Percentiles rank a stretch among this genome's conserved stretches.
phyloP scores from a whole-genome alignment of 495 filamentous ascomycete genomes.

The Clohesyomyces aquaticus region DNA sequence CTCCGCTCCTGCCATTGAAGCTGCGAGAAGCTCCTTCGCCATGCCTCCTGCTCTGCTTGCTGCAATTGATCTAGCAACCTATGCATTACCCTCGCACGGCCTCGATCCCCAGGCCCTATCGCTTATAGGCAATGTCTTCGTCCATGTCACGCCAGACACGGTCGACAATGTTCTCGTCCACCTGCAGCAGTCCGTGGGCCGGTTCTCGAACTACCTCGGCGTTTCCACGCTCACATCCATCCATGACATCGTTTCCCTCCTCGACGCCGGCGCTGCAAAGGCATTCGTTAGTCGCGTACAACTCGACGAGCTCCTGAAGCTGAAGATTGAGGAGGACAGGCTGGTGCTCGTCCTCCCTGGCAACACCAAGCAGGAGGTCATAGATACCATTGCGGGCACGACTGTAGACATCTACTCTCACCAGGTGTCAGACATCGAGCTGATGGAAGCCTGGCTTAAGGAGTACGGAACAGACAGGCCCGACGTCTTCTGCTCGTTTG shows the following conservation, averaged over 20 bases:
- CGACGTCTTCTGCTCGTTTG: conserved; percentile 54
- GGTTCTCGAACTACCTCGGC: conserved; percentile 74
- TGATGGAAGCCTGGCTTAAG: conserved; percentile 50
- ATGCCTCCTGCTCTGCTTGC: conserved; percentile 51
- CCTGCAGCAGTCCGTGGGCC: conserved; percentile 66
- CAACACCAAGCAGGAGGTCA: conserved; percentile 56
- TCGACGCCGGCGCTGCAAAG: conserved; percentile 85
- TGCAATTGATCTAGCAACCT: conserved; percentile 59
- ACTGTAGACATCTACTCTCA: conserved; percentile 53
- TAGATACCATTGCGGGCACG: conserved; percentile 57
- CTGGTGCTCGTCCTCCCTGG: conserved; percentile 51
- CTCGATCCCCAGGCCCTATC: conserved; percentile 72
- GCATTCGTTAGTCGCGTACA: conserved; percentile 68
- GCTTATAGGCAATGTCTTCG: conserved; percentile 75
- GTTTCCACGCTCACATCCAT: conserved; percentile 67
- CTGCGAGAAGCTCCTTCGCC: conserved; percentile 5
- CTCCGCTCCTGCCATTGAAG: neutral
- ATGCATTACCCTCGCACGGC: conserved; percentile 56
- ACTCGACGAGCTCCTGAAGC: conserved; percentile 63
- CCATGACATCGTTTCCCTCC: conserved; percentile 74
- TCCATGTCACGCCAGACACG: conserved; percentile 62
- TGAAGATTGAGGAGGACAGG: conserved; percentile 61
- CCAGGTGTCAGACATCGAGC: conserved; percentile 53
- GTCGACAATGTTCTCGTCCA: conserved; percentile 67
- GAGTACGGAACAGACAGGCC: conserved; percentile 52